Evolutionary conservation across 495 filamentous ascomycete species (phyloP), one percentile per base, ranked within the genome.

Genomic region (Trichoderma gamsii): DNA sequence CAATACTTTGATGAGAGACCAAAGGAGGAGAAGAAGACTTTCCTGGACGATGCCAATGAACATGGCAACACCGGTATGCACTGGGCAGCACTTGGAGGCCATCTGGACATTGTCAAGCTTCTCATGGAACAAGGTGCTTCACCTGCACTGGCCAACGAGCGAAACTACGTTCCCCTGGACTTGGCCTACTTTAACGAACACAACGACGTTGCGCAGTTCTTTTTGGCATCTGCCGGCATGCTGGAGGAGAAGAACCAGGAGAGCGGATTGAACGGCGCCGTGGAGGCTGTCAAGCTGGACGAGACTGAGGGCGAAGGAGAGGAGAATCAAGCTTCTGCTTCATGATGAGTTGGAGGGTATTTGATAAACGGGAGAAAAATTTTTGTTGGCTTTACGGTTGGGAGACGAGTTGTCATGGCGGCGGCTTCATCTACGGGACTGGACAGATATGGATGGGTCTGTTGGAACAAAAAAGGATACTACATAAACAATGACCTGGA

Each of bases 51-150:
- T 76, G 78, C 84, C 74, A 97, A 98, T 70, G 75, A 85, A 68
- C 86, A 88, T 32, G 93, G 92, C 35, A 97, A 97, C 79, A 97
- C 94, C 13, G 83, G 92, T 1, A 78, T 98, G 66, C 93, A 97
- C 80, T 97, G 92, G 92, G 94, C 93, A 0, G 88, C 92, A 1
- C 79, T 96, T 68, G 94, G 95, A 70, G 93, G 94, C 16, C 92
- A 97, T 72, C 77, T 97, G 3, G 84, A 85, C 41, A 85, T 87
- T 27, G 93, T 96, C 15, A 90, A 95, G 80, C 73, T 86, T 3
- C 85, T 98, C 15, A 81, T 88, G 49, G 86, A 87, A 6, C 73
- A 73, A 5, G 91, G 91, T 4, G 91, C 92, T 2, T 89, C 93
- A 70, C 83, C 90, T 15, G 83, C 86, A 29, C 79, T 91, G 32